Percentiles rank a stretch among this genome's conserved stretches.
phyloP scores from a whole-genome alignment of 148 eudicot species.

The Chenopodium album region DNA sequence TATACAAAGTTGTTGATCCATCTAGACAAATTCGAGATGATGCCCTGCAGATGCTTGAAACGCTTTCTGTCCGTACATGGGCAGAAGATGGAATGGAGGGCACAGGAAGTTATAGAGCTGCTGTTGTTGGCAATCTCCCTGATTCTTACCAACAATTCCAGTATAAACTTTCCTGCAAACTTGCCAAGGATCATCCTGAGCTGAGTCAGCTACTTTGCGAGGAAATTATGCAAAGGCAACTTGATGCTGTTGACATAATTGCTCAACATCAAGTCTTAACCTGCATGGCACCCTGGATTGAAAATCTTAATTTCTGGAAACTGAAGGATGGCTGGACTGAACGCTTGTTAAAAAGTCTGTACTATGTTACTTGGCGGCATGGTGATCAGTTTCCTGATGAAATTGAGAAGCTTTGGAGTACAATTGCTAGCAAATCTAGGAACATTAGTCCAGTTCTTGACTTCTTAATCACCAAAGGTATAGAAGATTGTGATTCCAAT shows the following conservation, averaged over 20 bases:
- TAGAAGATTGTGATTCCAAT: conserved; percentile 98
- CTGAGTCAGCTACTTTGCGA: conserved; percentile 97
- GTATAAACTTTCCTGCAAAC: conserved; percentile 96
- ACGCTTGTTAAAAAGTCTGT: conserved; percentile 81
- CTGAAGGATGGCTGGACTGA: conserved; percentile 99
- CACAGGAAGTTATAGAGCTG: conserved; percentile 94
- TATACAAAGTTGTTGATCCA: conserved; percentile 98
- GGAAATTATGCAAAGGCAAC: conserved; percentile 99
- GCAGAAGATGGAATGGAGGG: conserved; percentile 90
- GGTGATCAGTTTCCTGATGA: conserved; percentile 99
- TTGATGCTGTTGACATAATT: conserved; percentile 98
- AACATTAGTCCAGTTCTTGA: conserved; percentile 97
- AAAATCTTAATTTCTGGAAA: conserved; percentile 96
- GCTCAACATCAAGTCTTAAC: conserved; percentile 98
- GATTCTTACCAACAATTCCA: conserved; percentile 99
- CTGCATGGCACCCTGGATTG: conserved; percentile 99
- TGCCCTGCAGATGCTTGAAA: conserved; percentile 99
- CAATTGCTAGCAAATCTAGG: conserved; percentile 93
- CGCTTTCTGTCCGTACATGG: conserved; percentile 95
- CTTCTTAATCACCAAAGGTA: conserved; percentile 93
- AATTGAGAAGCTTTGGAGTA: conserved; percentile 99
- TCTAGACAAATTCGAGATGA: conserved; percentile 99
- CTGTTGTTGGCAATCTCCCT: conserved; percentile 98
- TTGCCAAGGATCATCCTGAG: conserved; percentile 98
- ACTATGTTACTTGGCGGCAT: conserved; percentile 97